Evolutionary conservation across 2,329 filamentous ascomycete species (phyloP), one percentile per base, ranked within the genome.

Genomic region (Shiraia sp.): DNA sequence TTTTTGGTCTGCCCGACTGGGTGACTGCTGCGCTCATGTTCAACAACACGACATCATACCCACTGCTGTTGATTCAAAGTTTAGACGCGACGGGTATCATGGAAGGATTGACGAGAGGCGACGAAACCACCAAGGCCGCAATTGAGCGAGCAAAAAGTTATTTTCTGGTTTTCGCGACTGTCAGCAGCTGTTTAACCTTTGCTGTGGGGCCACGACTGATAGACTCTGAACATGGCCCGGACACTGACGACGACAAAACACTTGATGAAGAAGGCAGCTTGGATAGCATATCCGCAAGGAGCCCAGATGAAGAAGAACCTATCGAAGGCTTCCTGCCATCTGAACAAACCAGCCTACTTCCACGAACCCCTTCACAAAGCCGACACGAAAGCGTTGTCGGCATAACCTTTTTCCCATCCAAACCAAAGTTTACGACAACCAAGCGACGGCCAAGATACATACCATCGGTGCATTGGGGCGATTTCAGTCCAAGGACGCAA

Each of bases 91-190:
- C 82, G 0, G 81, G 81, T 1, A 79, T 84, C 24, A 64, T 86
- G 10, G 61, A 71, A 4, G 61, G 69, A 2, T 42, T 72, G 26
- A 69, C 83, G 15, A 65, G 76, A 36, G 46, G 60, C 45, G 49
- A 74, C 55, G 69, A 77, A 52, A 60, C 69, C 1, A 66, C 70
- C 3, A 47, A 61, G 2, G 69, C 71, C 2, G 78, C 78, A 2
- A 72, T 85, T 7, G 75, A 78, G 40, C 71, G 82, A 4, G 81
- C 81, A 8, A 82, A 85, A 60, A 80, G 79, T 15, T 86, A 85
- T 59, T 85, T 86, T 53, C 68, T 86, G 2, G 78, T 86, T 35
- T 85, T 82, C 53, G 77, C 82, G 3, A 84, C 83, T 14, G 72
- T 86, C 3, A 77, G 75, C 15, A 83, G 79, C 53, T 81, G 77